Evolutionary conservation across 345 rosid species (phyloP).

Genomic region (Arabidopsis arenosa): DNA sequence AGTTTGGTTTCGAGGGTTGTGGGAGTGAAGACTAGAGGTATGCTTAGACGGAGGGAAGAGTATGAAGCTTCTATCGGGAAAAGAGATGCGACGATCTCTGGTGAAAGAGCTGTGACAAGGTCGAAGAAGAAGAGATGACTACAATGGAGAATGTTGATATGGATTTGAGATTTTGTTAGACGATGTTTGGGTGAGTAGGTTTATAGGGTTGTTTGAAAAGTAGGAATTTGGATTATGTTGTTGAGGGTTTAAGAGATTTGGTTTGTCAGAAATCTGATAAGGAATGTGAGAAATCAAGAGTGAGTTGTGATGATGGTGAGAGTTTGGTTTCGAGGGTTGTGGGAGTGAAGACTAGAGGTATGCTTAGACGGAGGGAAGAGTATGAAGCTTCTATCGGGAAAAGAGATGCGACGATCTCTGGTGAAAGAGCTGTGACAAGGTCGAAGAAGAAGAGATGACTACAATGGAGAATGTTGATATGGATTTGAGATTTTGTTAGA

Average conservation of each 20-base stretch:
- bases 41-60: conserved; percentile 21
- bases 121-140: conserved; percentile 4
- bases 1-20: conserved; percentile 11
- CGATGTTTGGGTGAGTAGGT: no score
- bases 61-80: conserved; percentile 2
- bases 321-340: not conserved
- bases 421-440: not conserved
- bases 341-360: conserved; percentile 10
- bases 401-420: no score
- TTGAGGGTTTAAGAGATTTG: conserved; percentile 25
- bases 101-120: no score
- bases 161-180: not conserved
- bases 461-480: not conserved
- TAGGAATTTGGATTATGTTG: no score
- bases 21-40: conserved; percentile 41
- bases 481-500: not conserved
- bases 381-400: no score
- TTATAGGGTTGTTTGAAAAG: no score
- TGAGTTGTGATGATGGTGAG: not conserved
- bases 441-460: not conserved
- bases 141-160: not conserved
- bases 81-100: not conserved
- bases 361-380: no score
- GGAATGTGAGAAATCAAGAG: conserved; percentile 12
- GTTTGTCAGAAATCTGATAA: not conserved